These are phyloP conservation scores for Fagopyrum tataricum DNA, from an alignment of 148 eudicot genomes.

Conservation along the genomic window DNA sequence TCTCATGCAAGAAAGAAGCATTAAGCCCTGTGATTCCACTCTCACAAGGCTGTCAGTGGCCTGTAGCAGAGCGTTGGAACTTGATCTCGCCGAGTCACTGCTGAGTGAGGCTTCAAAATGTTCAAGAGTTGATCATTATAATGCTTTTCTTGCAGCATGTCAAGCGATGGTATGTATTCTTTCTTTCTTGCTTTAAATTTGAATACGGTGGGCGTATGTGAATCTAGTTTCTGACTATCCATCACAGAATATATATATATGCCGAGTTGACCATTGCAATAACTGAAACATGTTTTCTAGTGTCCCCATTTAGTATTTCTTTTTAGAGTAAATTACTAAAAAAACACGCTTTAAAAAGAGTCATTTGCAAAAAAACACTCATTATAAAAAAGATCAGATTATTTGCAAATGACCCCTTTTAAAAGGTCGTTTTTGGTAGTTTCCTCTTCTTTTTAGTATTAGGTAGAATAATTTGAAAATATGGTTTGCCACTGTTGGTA, in stretches of 20 bases:
- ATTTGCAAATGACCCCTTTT: background rate
- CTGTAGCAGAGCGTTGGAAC: conserved; percentile 54
- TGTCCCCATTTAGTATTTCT: background rate
- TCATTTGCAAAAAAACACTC: too few species aligned
- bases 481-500: background rate
- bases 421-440: too few species aligned
- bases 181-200: background rate
- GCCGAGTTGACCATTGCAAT: background rate
- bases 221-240: background rate
- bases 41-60: conserved; percentile 49
- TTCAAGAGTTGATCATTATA: conserved; percentile 39
- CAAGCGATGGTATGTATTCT: conserved; percentile 41
- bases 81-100: conserved; percentile 68
- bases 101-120: conserved; percentile 41
- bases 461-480: background rate
- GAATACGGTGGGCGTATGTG: background rate
- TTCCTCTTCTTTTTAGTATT: background rate
- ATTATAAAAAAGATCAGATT: too few species aligned
- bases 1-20: conserved; percentile 43
- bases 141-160: conserved; percentile 66
- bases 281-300: background rate
- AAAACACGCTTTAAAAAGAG: background rate
- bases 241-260: background rate
- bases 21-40: conserved; percentile 65
- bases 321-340: background rate